Base-by-base conservation (phyloP, 1,139 yeast genomes). In the Yamadazyma kanchanaburiensis region DNA sequence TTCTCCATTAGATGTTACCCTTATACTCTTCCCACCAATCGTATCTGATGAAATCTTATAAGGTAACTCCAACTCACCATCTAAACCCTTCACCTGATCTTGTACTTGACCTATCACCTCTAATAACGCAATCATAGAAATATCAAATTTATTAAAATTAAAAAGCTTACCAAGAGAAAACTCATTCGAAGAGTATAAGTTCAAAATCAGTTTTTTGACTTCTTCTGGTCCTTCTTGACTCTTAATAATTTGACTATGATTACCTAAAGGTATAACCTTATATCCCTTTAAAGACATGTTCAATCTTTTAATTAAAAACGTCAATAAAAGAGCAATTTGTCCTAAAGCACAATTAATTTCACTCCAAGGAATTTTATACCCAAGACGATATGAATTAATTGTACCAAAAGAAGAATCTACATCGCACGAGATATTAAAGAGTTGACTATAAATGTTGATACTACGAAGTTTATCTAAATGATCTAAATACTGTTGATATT, bases 291-390 rank as follows among this genome's bases (percentile, higher is more conserved):
- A 52, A 22, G 68, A 65, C 17, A 84, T 55, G 12, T 74, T 65
- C 22, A 88, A 63, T 34, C 82, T 64, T 16, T 74, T 66, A 3
- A 74, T 59, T 4, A 89, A 67, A 4, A 94, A 85, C 0, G 80
- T 70, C 24, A 89, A 53, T 14, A 89, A 56, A 12, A 88, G 55
- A 4, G 86, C 73, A 2, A 89, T 63, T 46, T 89, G 95, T 0
- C 98, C 98, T 53, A 91, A 61, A 0, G 95, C 97, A 1, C 94
- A 94, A 51, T 89, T 91, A 24, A 88, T 79, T 46, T 91, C 98
- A 30, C 86, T 77, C 95, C 96, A 88, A 3, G 94, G 84, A 0
- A 89, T 77, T 31, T 64, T 71, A 36, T 67, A 60, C 1, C 97
- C 98, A 10, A 91, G 54, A 33, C 96, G 60, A 26, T 86, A 66